phyloP scores from a whole-genome alignment of 352 stramenopile species.

The Phytophthora pluvialis region DNA sequence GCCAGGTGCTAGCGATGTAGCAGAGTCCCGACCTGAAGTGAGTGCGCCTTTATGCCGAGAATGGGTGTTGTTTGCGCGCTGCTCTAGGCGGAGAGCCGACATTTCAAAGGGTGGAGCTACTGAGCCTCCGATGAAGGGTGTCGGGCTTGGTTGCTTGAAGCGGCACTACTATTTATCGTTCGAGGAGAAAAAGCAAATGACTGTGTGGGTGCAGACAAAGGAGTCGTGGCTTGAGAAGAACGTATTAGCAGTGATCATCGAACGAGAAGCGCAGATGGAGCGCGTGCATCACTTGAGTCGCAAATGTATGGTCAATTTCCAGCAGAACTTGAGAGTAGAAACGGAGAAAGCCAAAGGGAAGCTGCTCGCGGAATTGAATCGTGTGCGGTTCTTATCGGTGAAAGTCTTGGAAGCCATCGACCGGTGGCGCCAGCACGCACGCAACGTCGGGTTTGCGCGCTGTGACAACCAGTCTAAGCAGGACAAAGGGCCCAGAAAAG shows the following conservation, averaged over 20 bases:
- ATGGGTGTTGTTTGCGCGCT: slow-evolving; percentile 75
- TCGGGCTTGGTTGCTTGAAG: slow-evolving; percentile 64
- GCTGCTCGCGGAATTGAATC: slow-evolving; percentile 59
- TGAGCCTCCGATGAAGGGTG: slow-evolving; percentile 17
- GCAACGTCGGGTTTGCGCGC: slow-evolving; percentile 55
- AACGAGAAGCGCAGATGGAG: slow-evolving; percentile 64
- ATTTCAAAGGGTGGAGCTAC: neutral
- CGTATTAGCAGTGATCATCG: slow-evolving; percentile 60
- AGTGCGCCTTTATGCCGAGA: slow-evolving; percentile 63
- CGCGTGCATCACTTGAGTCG: slow-evolving; percentile 38
- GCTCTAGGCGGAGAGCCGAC: slow-evolving; percentile 36
- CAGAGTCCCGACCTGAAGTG: slow-evolving; percentile 47
- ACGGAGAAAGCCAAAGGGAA: slow-evolving; percentile 42
- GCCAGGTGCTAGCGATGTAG: slow-evolving; percentile 30
- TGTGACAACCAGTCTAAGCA: slow-evolving; percentile 32
- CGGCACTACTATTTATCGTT: slow-evolving; percentile 80
- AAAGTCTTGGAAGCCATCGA: slow-evolving; percentile 77
- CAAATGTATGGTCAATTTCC: slow-evolving; percentile 73
- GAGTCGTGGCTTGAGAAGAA: slow-evolving; percentile 75
- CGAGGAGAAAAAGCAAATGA: slow-evolving; percentile 67
- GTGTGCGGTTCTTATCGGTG: slow-evolving; percentile 66
- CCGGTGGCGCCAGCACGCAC: slow-evolving; percentile 58
- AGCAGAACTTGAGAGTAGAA: slow-evolving; percentile 64
- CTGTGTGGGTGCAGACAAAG: slow-evolving; percentile 60
- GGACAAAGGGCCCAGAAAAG: slow-evolving; percentile 1